Conservation (phyloP, 768 basidiomycete species). For the Trametes punicea region DNA sequence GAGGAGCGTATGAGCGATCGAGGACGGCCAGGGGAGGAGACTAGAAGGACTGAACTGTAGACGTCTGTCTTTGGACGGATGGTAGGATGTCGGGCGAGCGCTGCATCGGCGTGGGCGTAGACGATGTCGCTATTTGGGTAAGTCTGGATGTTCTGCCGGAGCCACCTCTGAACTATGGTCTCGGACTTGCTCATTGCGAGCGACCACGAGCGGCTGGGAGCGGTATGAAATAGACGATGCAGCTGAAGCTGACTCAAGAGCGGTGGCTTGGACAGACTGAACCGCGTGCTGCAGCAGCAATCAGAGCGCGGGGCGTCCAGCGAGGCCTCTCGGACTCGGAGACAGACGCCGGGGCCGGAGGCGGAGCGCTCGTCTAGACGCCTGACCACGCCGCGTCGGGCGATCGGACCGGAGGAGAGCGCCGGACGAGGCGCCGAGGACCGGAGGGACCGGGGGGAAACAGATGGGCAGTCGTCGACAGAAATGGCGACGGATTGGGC, state of each 20-base stretch:
- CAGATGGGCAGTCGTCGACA: too few relatives aligned
- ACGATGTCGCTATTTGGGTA: slow-evolving; percentile 58
- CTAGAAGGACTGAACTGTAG: slow-evolving; percentile 50
- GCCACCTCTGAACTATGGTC: slow-evolving; percentile 52
- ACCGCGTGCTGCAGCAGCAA: too few relatives aligned
- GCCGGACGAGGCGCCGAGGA: not conserved
- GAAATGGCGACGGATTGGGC: slow-evolving; percentile 1
- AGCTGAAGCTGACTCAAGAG: not conserved
- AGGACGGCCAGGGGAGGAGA: slow-evolving; percentile 6
- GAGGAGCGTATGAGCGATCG: slow-evolving; percentile 19
- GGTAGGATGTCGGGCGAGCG: slow-evolving; percentile 50
- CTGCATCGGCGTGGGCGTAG: slow-evolving; percentile 58
- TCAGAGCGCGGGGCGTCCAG: too few relatives aligned
- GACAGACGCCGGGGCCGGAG: too few relatives aligned
- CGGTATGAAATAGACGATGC: not conserved
- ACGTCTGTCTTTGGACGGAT: slow-evolving; percentile 79
- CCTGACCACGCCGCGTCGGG: not conserved
- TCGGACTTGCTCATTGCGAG: slow-evolving; percentile 31
- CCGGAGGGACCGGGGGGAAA: not conserved
- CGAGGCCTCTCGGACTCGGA: too few relatives aligned
- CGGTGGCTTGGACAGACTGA: not conserved
- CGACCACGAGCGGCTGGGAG: not conserved
- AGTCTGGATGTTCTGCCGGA: slow-evolving; percentile 56
- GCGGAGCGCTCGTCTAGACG: too few relatives aligned
- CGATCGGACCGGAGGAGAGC: slow-evolving; percentile 4